Evolutionary conservation across 2,329 filamentous ascomycete genomes (phyloP).

Genomic region (Cephalotrichum gorgonifer): DNA sequence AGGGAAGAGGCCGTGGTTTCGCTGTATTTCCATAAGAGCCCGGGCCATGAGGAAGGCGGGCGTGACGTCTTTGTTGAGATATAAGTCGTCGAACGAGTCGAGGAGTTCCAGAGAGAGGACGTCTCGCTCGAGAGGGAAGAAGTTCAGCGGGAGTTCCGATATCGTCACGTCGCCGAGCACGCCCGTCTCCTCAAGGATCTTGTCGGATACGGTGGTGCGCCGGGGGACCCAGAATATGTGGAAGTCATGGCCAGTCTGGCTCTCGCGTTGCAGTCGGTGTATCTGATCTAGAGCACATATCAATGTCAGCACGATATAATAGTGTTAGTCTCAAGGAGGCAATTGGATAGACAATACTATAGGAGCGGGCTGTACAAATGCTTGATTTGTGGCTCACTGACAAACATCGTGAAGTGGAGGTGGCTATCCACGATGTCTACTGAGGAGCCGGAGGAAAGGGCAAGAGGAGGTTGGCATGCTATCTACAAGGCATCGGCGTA

Average conservation of each 20-base stretch:
- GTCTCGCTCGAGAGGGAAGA: constrained; percentile 86
- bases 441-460: constrained; percentile 23
- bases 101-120: constrained; percentile 84
- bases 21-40: constrained; percentile 89
- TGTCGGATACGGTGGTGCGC: constrained; percentile 82
- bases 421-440: constrained; percentile 44
- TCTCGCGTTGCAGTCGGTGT: constrained; percentile 77
- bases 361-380: constrained; percentile 6
- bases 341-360: constrained; percentile 2
- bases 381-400: constrained; percentile 9
- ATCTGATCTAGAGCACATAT: constrained; percentile 61
- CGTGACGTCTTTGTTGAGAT: constrained; percentile 82
- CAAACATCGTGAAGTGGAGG: constrained; percentile 11
- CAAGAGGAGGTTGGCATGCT: neutral
- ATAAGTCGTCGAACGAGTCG: constrained; percentile 77
- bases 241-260: constrained; percentile 87
- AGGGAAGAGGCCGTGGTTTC: constrained; percentile 85
- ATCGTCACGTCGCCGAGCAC: constrained; percentile 89
- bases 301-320: constrained; percentile 50
- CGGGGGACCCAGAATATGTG: constrained; percentile 94
- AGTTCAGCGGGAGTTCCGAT: constrained; percentile 75
- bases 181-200: constrained; percentile 83
- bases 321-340: constrained; percentile 9
- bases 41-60: constrained; percentile 82
- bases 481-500: neutral